Conservation (phyloP, 768 basidiomycete species). For the Myochromella boudieri region DNA sequence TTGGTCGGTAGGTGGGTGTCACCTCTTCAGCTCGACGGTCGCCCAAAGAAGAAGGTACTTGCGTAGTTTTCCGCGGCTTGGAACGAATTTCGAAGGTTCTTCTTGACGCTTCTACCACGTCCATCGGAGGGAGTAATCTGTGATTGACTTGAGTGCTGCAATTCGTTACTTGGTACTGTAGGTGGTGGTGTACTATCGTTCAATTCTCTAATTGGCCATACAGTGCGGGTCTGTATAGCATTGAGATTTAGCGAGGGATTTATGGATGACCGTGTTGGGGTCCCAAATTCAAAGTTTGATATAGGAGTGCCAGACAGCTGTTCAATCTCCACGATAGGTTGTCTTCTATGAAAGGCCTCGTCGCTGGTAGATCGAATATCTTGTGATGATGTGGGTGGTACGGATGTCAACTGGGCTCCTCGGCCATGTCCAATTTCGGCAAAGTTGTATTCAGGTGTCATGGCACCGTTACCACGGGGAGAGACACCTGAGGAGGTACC, state of each 20-base stretch:
- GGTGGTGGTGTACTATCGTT: conserved; percentile 31
- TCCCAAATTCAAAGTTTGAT: conserved; percentile 1
- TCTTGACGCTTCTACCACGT: conserved; percentile 61
- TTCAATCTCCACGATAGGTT: conserved; percentile 7
- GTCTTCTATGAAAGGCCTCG: conserved; percentile 7
- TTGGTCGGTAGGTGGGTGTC: conserved; percentile 14
- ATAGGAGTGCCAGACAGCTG: neutral
- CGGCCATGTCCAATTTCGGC: conserved; percentile 79
- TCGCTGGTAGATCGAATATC: conserved; percentile 8
- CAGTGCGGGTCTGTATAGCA: neutral
- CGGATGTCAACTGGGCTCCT: conserved; percentile 36
- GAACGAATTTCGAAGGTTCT: conserved; percentile 65
- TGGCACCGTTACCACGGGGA: conserved; percentile 48
- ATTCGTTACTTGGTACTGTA: conserved; percentile 33
- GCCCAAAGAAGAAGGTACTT: conserved; percentile 64
- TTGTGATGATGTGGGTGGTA: conserved; percentile 10
- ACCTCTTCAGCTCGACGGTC: conserved; percentile 27
- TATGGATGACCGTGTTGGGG: neutral
- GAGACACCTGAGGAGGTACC: conserved; percentile 28
- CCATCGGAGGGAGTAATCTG: conserved; percentile 33
- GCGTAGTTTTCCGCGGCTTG: conserved; percentile 72
- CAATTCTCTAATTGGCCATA: conserved; percentile 46
- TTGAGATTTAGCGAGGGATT: neutral
- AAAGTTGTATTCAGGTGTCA: conserved; percentile 73
- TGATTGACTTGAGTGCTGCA: conserved; percentile 37